Evolutionary conservation across 2,329 filamentous ascomycete species (phyloP).

Genomic region (Aspergillus clavatus): DNA sequence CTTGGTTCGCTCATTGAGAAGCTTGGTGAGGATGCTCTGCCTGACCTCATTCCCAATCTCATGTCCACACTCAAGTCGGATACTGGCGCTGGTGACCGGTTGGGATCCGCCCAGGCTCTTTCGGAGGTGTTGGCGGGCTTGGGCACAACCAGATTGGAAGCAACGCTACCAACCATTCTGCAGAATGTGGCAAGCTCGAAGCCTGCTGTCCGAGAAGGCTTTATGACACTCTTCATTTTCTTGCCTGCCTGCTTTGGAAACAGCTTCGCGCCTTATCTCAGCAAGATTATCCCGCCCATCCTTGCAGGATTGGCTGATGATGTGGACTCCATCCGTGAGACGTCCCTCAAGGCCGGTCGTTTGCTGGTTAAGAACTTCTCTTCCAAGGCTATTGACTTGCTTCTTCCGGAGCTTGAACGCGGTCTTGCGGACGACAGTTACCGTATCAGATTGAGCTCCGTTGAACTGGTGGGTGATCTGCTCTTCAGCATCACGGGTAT

Average conservation of each 20-base stretch:
- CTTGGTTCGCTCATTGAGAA: constrained; percentile 97
- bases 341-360: constrained; percentile 87
- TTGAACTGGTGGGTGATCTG: constrained; percentile 92
- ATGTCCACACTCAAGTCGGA: constrained; percentile 98
- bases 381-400: constrained; percentile 84
- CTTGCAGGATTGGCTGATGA: constrained; percentile 92
- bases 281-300: constrained; percentile 92
- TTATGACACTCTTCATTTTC: constrained; percentile 99
- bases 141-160: constrained; percentile 86
- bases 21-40: constrained; percentile 90
- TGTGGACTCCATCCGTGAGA: constrained; percentile 92
- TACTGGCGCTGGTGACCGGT: constrained; percentile 88
- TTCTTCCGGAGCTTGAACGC: constrained; percentile 90
- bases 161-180: constrained; percentile 90
- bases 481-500: constrained; percentile 97
- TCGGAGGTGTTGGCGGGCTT: constrained; percentile 93
- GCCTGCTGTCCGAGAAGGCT: constrained; percentile 86
- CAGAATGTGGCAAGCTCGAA: constrained; percentile 94
- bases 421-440: constrained; percentile 97
- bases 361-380: constrained; percentile 98
- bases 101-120: constrained; percentile 93
- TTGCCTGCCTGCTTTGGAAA: constrained; percentile 98
- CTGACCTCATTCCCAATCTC: constrained; percentile 92
- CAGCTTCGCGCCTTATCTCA: constrained; percentile 93
- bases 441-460: constrained; percentile 94